These are phyloP conservation scores for Fusarium verticillioides DNA, from an alignment of 2,329 filamentous ascomycete genomes.

Conservation along the genomic window DNA sequence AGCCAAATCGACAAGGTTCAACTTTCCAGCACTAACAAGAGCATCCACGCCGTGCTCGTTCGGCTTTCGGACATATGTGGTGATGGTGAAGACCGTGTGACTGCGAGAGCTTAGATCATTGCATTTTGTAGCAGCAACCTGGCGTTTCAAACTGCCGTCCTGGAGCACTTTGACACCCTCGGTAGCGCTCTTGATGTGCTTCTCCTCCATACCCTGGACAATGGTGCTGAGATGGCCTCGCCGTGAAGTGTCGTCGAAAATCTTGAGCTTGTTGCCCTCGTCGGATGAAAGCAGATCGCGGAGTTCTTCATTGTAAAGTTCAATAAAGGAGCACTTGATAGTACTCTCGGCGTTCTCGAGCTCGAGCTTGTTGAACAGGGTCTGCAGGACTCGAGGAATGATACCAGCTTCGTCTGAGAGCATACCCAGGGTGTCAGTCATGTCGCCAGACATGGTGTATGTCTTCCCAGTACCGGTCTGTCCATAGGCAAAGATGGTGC, in stretches of 20 bases:
- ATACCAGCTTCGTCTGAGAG: slow-evolving; percentile 94
- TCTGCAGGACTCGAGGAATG: slow-evolving; percentile 89
- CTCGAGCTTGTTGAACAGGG: slow-evolving; percentile 87
- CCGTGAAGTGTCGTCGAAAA: slow-evolving; percentile 89
- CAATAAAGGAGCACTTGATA: slow-evolving; percentile 98
- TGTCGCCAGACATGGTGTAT: slow-evolving; percentile 99
- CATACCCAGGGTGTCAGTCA: slow-evolving; percentile 86
- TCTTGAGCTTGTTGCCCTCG: slow-evolving; percentile 88
- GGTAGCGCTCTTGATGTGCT: slow-evolving; percentile 85
- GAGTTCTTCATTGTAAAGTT: slow-evolving; percentile 97
- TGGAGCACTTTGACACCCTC: slow-evolving; percentile 91
- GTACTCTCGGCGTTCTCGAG: slow-evolving; percentile 82
- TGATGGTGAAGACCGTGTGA: slow-evolving; percentile 97
- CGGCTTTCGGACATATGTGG: slow-evolving; percentile 85
- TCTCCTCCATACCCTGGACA: slow-evolving; percentile 98
- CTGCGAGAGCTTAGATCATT: slow-evolving; percentile 97
- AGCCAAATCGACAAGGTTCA: slow-evolving; percentile 95
- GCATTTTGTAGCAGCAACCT: slow-evolving; percentile 99
- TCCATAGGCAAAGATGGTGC: slow-evolving; percentile 98
- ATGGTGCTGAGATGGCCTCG: slow-evolving; percentile 87
- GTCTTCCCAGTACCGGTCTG: slow-evolving; percentile 99
- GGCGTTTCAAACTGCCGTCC: slow-evolving; percentile 89
- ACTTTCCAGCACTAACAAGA: slow-evolving; percentile 88
- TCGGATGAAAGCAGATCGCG: slow-evolving; percentile 87
- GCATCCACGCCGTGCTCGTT: slow-evolving; percentile 88